Evolutionary conservation across 345 rosid genomes (phyloP), one percentile per base, ranked within the genome.

Genomic region (Hibiscus syriacus): DNA sequence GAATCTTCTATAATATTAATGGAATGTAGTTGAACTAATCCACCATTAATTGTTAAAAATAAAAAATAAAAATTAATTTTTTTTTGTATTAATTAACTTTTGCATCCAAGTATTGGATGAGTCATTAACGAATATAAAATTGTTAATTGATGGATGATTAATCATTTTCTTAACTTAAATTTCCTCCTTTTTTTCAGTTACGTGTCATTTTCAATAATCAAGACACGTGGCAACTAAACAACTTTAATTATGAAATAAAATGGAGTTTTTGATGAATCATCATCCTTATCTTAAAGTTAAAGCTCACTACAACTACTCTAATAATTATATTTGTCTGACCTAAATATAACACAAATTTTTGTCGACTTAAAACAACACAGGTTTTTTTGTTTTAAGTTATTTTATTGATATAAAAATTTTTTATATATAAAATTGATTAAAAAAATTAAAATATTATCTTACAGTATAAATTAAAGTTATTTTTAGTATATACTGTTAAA

Each of bases 41-140:
- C 20, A 46, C 50, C 50, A 46, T 46, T 46, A 46, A 46, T 46
- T 16, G 50, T 46, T 46, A 46, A 11, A 41, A 41, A 2, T 41
- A 41, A 2, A 41, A n/a, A 12, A 41, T 12, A 12, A 13, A 41
- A 12, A 5, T n/a, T n/a, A 29, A 29, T 1, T 0, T 12, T 11
- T 12, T 4, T 3, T 1, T 2, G n/a, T 41, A 29, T 29, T 29
- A 29, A 41, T 41, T 41, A 41, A 41, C n/a, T 13, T 41, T 41
- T 41, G 46, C 16, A 4, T 41, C 6, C 32, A 29, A 3, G 32
- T 29, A n/a, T 29, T 29, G 30, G 75, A 66, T 76, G 84, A 78
- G 77, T 76, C 84, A 80, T 55, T 36, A 66, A 50, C 82, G 77
- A 81, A 69, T 80, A 61, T 72, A 71, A 77, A 72, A 73, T 58